phyloP scores from a whole-genome alignment of 495 filamentous ascomycete genomes.

The Hyaloscypha variabilis region DNA sequence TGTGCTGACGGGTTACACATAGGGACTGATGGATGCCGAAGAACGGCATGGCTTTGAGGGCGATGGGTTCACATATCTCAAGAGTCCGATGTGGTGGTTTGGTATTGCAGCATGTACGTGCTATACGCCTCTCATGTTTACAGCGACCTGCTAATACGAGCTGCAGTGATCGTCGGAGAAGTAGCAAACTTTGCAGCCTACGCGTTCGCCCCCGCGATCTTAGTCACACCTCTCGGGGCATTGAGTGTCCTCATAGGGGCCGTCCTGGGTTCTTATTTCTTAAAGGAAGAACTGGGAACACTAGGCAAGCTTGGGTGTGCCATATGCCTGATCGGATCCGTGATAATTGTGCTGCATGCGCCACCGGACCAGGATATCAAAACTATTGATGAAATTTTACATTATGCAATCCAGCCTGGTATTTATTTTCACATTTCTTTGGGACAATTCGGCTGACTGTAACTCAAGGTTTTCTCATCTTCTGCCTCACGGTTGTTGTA shows the following conservation, averaged over 20 bases:
- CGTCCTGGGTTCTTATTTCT: constrained; percentile 90
- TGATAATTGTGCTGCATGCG: constrained; percentile 96
- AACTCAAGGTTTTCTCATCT: constrained; percentile 79
- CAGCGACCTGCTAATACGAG: constrained; percentile 25
- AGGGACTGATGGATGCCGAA: constrained; percentile 90
- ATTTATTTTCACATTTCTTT: constrained; percentile 32
- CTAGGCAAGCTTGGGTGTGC: constrained; percentile 94
- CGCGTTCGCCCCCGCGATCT: constrained; percentile 94
- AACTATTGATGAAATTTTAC: constrained; percentile 83
- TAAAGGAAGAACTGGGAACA: constrained; percentile 84
- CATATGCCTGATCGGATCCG: constrained; percentile 92
- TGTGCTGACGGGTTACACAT: constrained; percentile 1
- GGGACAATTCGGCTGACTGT: neutral
- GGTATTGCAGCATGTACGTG: constrained; percentile 83
- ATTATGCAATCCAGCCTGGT: constrained; percentile 90
- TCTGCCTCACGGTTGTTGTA: constrained; percentile 71
- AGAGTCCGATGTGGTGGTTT: constrained; percentile 92
- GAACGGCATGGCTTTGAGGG: constrained; percentile 94
- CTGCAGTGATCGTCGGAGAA: constrained; percentile 78
- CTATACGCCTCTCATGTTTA: constrained; percentile 4
- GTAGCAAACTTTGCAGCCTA: constrained; percentile 97
- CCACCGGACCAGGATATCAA: constrained; percentile 89
- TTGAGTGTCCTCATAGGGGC: constrained; percentile 94
- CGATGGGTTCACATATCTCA: constrained; percentile 91
- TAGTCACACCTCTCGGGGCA: constrained; percentile 93